phyloP scores from a whole-genome alignment of 495 filamentous ascomycete species.

The Amphirosellinia nigrospora region DNA sequence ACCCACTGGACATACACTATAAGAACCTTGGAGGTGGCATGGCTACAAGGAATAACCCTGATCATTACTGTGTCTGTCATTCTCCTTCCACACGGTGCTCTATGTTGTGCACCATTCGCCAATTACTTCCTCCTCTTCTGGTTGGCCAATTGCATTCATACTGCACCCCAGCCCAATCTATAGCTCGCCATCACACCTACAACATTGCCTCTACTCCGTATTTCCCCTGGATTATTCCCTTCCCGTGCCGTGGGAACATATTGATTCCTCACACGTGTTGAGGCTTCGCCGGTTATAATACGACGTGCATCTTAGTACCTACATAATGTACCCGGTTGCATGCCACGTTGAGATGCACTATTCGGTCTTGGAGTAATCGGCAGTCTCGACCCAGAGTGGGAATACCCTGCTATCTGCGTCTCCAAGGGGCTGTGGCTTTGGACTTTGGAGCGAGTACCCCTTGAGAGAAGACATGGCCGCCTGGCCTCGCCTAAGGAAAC shows the following conservation, averaged over 20 bases:
- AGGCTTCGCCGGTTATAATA: slow-evolving; percentile 3
- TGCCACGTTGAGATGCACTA: slow-evolving; percentile 23
- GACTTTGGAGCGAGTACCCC: background rate
- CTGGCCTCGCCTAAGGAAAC: background rate
- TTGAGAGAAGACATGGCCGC: background rate
- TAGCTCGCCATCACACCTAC: slow-evolving; percentile 17
- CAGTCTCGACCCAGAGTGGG: background rate
- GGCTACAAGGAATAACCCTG: background rate
- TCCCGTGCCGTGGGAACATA: background rate
- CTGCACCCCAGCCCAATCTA: background rate
- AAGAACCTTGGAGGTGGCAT: background rate
- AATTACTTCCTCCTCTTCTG: slow-evolving; percentile 6
- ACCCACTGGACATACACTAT: background rate
- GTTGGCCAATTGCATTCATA: slow-evolving; percentile 1
- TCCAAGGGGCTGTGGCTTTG: slow-evolving; percentile 9
- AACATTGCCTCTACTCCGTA: slow-evolving; percentile 20
- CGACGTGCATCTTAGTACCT: slow-evolving; percentile 14
- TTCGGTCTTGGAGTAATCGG: slow-evolving; percentile 14
- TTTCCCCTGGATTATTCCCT: background rate
- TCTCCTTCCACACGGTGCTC: background rate
- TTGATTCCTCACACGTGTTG: slow-evolving; percentile 26
- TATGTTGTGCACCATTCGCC: slow-evolving; percentile 6
- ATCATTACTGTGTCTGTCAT: background rate
- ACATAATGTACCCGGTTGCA: background rate
- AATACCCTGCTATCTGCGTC: slow-evolving; percentile 8